phyloP scores from a whole-genome alignment of 192 early-diverging fungal species.

The Coemansia sp. region DNA sequence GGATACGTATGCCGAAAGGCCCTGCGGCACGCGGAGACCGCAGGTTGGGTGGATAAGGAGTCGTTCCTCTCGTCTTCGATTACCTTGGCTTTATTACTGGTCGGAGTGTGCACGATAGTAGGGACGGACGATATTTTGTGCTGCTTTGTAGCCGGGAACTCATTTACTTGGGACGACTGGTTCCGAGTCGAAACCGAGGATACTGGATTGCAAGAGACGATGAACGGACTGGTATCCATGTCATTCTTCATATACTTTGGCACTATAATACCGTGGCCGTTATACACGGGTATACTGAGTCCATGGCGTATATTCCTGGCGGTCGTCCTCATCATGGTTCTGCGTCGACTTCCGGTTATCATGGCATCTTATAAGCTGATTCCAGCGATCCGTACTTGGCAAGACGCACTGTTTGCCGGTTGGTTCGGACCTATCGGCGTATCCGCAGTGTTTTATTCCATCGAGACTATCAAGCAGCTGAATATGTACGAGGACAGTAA shows the following conservation, averaged over 20 bases:
- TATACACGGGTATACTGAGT: conserved; percentile 59
- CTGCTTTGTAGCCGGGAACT: conserved; percentile 78
- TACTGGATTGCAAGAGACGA: conserved; percentile 86
- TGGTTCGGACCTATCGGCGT: conserved; percentile 94
- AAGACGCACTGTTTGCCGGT: conserved; percentile 81
- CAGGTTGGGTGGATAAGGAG: conserved; percentile 86
- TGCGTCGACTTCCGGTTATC: conserved; percentile 76
- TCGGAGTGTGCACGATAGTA: conserved; percentile 73
- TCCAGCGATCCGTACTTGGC: conserved; percentile 69
- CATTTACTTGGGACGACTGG: conserved; percentile 92
- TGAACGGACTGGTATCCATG: conserved; percentile 87
- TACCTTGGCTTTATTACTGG: conserved; percentile 70
- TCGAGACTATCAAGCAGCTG: conserved; percentile 48
- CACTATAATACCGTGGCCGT: conserved; percentile 71
- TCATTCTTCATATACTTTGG: conserved; percentile 92
- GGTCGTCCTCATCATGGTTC: conserved; percentile 65
- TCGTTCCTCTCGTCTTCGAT: conserved; percentile 83
- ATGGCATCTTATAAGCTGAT: conserved; percentile 66
- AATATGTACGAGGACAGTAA: conserved; percentile 30
- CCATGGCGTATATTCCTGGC: conserved; percentile 73
- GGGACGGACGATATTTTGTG: conserved; percentile 78
- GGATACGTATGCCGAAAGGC: conserved; percentile 71
- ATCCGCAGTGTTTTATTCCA: conserved; percentile 63
- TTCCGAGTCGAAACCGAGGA: conserved; percentile 81
- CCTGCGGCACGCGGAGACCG: conserved; percentile 67